Base-by-base conservation (phyloP, 371 early-diverging fungal species). In the Haplosporangium sp. region DNA sequence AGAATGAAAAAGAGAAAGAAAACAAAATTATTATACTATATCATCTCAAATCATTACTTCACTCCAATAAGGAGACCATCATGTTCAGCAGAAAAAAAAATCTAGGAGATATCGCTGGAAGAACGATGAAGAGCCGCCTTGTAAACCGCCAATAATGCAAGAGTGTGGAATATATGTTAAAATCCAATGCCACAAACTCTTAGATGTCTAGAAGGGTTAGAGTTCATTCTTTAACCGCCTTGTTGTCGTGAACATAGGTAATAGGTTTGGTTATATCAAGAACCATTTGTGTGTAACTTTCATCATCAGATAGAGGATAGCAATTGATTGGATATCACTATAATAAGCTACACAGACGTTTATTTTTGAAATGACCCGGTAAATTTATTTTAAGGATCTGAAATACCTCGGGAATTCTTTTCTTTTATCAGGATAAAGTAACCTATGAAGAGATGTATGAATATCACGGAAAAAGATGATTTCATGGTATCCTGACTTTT, bases 1-100 rank as follows among this genome's bases (percentile, higher is more conserved):
- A 55, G 55, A 8, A 34, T 11, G 9, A 55, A 52, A 52, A 20
- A 55, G 55, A 55, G 55, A 55, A 10, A n/a, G 34, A 34, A 34
- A 7, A 55, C 9, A 55, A 34, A 55, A 20, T 9, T 20, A 55
- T 34, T 34, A 34, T 34, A 55, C 34, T 55, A 10, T 19, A 50
- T 13, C 50, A n/a, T 55, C 34, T 55, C 34, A 55, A 55, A 55
- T 20, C 55, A 55, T 55, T 55, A 55, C 55, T 55, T 35, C 15
- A 9, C 55, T 55, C 27, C 55, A 20, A 20, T 34, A 55, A 55
- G 55, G 55, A 55, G 55, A 34, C 55, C 55, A 55, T 9, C 17
- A 55, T 55, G 55, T 34, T 7, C 20, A 55, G 55, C 20, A 55
- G 34, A 55, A 35, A 55, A 55, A 55, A 34, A 55, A 55, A 55